These are phyloP conservation scores for Hanseniaspora clermontiae DNA, from an alignment of 805 yeast species.

Conservation along the genomic window DNA sequence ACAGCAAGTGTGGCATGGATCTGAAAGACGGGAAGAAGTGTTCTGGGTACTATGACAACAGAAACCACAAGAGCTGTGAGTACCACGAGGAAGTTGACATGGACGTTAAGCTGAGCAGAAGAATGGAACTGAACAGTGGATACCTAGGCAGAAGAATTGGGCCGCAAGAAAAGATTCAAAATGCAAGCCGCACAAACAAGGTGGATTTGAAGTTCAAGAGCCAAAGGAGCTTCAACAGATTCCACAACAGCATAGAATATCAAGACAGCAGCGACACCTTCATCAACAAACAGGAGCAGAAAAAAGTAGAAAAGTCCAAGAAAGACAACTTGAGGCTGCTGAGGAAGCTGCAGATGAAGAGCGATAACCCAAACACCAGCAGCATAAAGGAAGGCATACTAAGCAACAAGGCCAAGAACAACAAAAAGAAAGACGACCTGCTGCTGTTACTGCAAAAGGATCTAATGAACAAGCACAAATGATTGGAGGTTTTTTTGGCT, in stretches of 20 bases:
- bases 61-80: conserved; percentile 5
- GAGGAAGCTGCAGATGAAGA: background rate
- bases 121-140: conserved; percentile 13
- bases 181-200: background rate
- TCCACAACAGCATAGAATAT: background rate
- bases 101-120: conserved; percentile 4
- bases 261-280: background rate
- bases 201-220: background rate
- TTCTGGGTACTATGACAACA: conserved; percentile 1
- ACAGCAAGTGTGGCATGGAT: background rate
- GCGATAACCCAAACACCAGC: background rate
- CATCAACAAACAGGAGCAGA: background rate
- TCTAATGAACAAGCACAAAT: background rate
- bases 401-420: background rate
- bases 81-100: conserved; percentile 7
- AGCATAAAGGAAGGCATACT: background rate
- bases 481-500: background rate
- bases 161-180: background rate
- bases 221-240: background rate
- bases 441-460: background rate
- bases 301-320: background rate
- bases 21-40: background rate
- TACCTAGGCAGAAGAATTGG: conserved; percentile 10
- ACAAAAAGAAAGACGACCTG: background rate
- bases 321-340: background rate